Evolutionary conservation across 768 basidiomycete genomes (phyloP), one percentile per base, ranked within the genome.

Genomic region (Hortiboletus campestris): DNA sequence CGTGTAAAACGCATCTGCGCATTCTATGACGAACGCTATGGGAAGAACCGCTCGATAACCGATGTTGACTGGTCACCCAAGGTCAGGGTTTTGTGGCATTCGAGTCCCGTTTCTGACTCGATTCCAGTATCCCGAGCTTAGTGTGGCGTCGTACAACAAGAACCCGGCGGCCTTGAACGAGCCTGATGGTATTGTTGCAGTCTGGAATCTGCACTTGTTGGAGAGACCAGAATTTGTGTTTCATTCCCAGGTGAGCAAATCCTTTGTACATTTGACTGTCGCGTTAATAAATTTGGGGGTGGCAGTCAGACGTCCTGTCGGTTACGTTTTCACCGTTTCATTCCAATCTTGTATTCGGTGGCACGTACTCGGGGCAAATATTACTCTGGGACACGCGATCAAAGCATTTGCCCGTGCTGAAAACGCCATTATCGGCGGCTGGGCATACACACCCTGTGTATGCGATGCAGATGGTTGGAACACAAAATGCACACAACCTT

Each of bases 381-480:
- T 76, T 99, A 28, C 81, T 98, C 0, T 99, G 97, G 97, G 97
- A 99, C 67, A 98, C 95, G 9, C 86, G 97, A 45, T 93, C 95
- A 2, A 96, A 96, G 69, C 94, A 97, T 68, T 77, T 98, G 2
- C 97, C 97, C 0, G 94, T 98, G 3, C 78, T 98, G 46, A 99
- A 98, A 76, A 97, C 97, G 6, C 97, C 97, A 0, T 74, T 98
- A 39, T 97, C 95, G 16, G 93, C 95, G 2, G 86, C 93, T 29
- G 97, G 97, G 0, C 97, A 99, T 68, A 98, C 97, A 4, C 96
- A 99, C 73, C 97, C 97, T 1, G 92, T 99, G 38, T 99, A 99
- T 75, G 91, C 93, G 0, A 97, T 99, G 88, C 87, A 91, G 62
- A 94, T 98, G 87, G 91, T 98, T 17, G 97, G 97, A 10, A 97